A percentile compares a stretch with the other conserved stretches of the same genome.
Evolutionary conservation across 225 moss, liverwort and hornwort species (phyloP).

Genomic region (Bryum argenteum): DNA sequence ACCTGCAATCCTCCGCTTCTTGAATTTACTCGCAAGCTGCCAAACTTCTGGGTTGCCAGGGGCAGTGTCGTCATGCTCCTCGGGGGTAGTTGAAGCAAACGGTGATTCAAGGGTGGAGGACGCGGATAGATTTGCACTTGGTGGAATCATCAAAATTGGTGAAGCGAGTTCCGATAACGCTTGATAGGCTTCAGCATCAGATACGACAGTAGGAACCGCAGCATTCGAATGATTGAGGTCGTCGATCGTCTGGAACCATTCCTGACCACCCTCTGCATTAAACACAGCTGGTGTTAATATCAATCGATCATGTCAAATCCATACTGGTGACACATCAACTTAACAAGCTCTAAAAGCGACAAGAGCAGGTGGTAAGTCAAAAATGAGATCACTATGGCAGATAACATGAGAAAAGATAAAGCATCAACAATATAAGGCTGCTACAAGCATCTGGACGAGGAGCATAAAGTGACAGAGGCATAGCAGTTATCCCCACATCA

Average conservation of each 20-base stretch:
- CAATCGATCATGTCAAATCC: neutral
- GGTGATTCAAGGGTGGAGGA: neutral
- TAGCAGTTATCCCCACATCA: neutral
- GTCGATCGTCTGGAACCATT: neutral
- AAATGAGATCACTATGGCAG: too few relatives aligned
- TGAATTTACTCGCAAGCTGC: too few relatives aligned
- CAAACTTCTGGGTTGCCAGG: neutral
- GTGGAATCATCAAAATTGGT: neutral
- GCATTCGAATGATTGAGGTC: neutral
- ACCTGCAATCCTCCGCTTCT: neutral
- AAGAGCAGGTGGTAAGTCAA: neutral
- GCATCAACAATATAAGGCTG: neutral
- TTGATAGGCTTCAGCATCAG: neutral
- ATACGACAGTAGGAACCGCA: neutral
- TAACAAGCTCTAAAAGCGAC: neutral
- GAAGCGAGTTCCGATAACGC: neutral
- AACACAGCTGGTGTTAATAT: neutral
- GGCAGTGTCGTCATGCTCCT: neutral
- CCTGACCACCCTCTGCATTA: constrained; percentile 5
- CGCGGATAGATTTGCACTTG: neutral
- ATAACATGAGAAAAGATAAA: neutral
- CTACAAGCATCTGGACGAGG: neutral
- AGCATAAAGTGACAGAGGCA: neutral
- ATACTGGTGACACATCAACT: neutral
- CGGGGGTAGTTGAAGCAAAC: neutral